Conservation (phyloP, 1,139 yeast species). For the Chernovozyma aurita region DNA sequence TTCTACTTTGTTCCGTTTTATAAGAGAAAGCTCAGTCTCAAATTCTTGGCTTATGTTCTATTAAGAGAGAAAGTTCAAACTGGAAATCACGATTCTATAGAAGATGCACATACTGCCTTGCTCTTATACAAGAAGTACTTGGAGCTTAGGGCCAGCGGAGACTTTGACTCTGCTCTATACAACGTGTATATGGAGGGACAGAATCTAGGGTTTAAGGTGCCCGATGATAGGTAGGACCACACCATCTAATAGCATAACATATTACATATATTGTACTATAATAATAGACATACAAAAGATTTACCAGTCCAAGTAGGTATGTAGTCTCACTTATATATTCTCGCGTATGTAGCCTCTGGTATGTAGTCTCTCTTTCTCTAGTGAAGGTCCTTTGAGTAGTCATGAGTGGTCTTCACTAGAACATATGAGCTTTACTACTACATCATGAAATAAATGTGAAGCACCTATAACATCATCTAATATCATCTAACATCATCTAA, state of each 20-base stretch:
- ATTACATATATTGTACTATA: no score
- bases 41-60: constrained; percentile 80
- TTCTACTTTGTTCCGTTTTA: constrained; percentile 68
- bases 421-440: no score
- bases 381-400: no score
- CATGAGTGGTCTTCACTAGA: no score
- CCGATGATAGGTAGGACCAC: constrained; percentile 17
- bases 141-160: constrained; percentile 54
- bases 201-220: constrained; percentile 38
- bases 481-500: no score
- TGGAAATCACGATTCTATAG: constrained; percentile 95
- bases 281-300: no score
- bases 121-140: constrained; percentile 68
- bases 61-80: constrained; percentile 76
- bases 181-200: constrained; percentile 75
- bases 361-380: no score
- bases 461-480: no score
- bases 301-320: no score
- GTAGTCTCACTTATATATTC: no score
- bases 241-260: constrained; percentile 47
- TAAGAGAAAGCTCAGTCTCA: constrained; percentile 76
- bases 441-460: no score
- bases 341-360: no score
- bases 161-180: constrained; percentile 57
- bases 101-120: constrained; percentile 89